Evolutionary conservation across 805 yeast genomes (phyloP), one percentile per base, ranked within the genome.

Genomic region (Ascoidea asiatica): DNA sequence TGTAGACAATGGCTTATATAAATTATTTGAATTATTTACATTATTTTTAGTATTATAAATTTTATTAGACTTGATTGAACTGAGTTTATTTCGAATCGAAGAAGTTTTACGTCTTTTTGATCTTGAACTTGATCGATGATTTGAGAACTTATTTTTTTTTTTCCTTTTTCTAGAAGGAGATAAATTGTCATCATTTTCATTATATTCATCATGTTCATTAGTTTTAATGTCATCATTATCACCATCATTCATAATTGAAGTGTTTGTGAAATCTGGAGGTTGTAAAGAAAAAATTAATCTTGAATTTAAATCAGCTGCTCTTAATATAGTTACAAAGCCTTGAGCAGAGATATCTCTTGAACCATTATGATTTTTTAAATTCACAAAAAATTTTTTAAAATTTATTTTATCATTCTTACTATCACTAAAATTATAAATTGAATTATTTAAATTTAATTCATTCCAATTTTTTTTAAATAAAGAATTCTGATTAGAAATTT

Each of bases 271-370:
- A 57, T 92, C 96, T 0, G 96, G 89, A 0, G 96, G 92, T 56
- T 92, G 98, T 29, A 89, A 55, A 0, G 96, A 89, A 53, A 81
- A 79, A 0, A 88, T 78, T 21, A 92, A 61, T 40, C 98, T 66
- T 1, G 90, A 79, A 38, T 77, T 71, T 11, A 92, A 63, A 1
- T 81, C 83, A 11, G 83, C 60, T 1, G 92, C 69, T 50, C 97
- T 63, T 39, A 87, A 58, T 1, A 90, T 53, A 0, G 84, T 76
- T 15, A 87, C 86, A 63, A 86, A 89, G 0, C 95, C 97, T 55
- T 86, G 95, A 0, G 92, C 88, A 0, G 82, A 81, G 5, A 85
- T 46, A 56, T 90, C 97, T 33, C 83, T 60, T 2, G 86, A 75
- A 0, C 97, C 98, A 17, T 69, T 58, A 21, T 73, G 73, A 15